phyloP scores from a whole-genome alignment of 345 rosid genomes.

The Gossypium mustelinum region DNA sequence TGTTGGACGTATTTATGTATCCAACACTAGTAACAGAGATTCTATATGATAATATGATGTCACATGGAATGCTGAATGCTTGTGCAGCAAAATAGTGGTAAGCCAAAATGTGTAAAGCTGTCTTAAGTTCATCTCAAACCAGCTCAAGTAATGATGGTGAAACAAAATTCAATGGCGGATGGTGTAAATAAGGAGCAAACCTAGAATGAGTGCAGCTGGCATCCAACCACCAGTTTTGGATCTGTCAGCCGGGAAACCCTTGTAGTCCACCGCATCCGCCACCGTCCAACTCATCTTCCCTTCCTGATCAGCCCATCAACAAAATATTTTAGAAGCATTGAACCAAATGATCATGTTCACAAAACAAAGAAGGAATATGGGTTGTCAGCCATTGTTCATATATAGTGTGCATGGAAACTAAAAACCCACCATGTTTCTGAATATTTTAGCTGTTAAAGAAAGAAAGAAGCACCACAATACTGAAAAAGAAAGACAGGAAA shows the following conservation, averaged over 20 bases:
- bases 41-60: background rate
- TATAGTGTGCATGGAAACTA: background rate
- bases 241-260: conserved; percentile 52
- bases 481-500: conserved; percentile 11
- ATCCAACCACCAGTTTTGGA: conserved; percentile 73
- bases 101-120: background rate
- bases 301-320: conserved; percentile 27
- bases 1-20: too few relatives aligned
- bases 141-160: background rate
- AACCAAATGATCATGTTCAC: background rate
- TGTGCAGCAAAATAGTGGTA: background rate
- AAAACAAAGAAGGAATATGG: background rate
- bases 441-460: background rate
- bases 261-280: conserved; percentile 50
- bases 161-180: conserved; percentile 6
- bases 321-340: background rate
- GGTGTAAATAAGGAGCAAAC: conserved; percentile 22
- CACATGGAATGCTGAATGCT: conserved; percentile 1
- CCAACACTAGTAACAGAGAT: too few relatives aligned
- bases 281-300: conserved; percentile 48
- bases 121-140: conserved; percentile 3
- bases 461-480: conserved; percentile 11
- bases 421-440: conserved; percentile 29
- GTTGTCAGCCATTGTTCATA: background rate
- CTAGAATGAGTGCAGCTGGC: conserved; percentile 59